Conservation (phyloP, 179 eudicot species). For the Heliamphora ciliata region DNA sequence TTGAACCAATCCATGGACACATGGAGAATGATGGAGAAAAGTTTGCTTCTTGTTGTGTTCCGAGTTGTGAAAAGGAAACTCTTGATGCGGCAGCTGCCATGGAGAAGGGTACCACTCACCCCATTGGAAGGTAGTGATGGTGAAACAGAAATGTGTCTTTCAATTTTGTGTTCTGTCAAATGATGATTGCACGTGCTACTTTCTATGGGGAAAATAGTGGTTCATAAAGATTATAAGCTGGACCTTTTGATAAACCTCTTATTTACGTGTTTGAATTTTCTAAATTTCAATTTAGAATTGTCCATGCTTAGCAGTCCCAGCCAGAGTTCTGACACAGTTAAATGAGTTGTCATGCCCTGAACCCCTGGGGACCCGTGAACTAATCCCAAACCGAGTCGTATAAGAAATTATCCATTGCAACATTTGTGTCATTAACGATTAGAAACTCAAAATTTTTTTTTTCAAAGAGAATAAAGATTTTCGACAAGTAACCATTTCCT, state of each 20-base stretch:
- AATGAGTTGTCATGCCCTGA: too few species aligned
- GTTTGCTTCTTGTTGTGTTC: slow-evolving; percentile 65
- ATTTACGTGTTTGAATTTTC: background rate
- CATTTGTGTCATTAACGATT: too few species aligned
- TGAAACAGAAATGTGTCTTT: background rate
- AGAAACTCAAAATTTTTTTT: too few species aligned
- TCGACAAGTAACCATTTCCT: too few species aligned
- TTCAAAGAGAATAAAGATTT: too few species aligned
- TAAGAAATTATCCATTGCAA: too few species aligned
- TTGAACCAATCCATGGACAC: slow-evolving; percentile 94
- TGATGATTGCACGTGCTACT: background rate
- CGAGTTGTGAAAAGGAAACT: slow-evolving; percentile 91
- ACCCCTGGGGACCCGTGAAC: too few species aligned
- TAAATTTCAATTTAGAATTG: background rate
- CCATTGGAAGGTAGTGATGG: slow-evolving; percentile 81
- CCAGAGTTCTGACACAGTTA: too few species aligned
- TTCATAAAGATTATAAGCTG: too few species aligned
- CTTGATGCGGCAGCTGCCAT: slow-evolving; percentile 98
- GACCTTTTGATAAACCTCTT: background rate
- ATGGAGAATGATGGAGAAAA: slow-evolving; percentile 23
- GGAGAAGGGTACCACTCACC: slow-evolving; percentile 99
- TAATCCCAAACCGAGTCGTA: too few species aligned
- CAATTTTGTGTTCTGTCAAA: background rate
- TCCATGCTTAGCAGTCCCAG: background rate
- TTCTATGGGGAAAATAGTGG: too few species aligned